Evolutionary conservation across 257 asterid species (phyloP).

Genomic region (Ilex asprella): DNA sequence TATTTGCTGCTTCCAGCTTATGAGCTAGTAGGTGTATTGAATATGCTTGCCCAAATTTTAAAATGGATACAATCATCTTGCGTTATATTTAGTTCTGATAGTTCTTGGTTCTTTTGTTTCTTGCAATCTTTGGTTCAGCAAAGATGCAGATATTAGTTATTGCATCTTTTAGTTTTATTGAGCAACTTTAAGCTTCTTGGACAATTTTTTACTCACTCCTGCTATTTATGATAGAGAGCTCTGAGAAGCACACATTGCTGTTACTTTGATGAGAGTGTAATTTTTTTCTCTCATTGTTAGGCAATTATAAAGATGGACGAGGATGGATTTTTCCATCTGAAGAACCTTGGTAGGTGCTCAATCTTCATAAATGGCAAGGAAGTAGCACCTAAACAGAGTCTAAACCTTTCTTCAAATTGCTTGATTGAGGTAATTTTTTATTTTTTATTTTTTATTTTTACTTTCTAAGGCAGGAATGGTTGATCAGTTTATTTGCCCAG

Average conservation of each 20-base stretch:
- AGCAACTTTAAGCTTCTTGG: neutral
- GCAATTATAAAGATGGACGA: constrained; percentile 49
- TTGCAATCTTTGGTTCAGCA: no score
- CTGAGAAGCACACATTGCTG: neutral
- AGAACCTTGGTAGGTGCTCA: constrained; percentile 44
- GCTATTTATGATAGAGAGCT: neutral
- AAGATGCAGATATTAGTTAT: no score
- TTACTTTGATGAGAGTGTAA: neutral
- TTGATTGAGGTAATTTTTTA: constrained; percentile 45
- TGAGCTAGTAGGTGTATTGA: no score
- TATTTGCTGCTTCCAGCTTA: no score
- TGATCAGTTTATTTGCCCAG: neutral
- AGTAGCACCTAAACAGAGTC: constrained; percentile 25
- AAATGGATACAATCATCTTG: no score
- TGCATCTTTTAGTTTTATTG: neutral
- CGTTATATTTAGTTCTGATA: no score
- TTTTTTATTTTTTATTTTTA: neutral
- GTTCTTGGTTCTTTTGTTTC: no score
- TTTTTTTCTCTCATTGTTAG: constrained; percentile 24
- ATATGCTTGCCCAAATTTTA: no score
- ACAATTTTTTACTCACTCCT: neutral
- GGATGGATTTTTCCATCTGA: constrained; percentile 44
- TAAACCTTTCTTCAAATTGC: constrained; percentile 40
- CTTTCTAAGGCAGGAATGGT: neutral
- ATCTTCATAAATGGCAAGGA: constrained; percentile 40